Percentiles rank a stretch among this genome's conserved stretches.
Evolutionary conservation across 805 yeast genomes (phyloP).

Genomic region (Pichia cephalocereana): DNA sequence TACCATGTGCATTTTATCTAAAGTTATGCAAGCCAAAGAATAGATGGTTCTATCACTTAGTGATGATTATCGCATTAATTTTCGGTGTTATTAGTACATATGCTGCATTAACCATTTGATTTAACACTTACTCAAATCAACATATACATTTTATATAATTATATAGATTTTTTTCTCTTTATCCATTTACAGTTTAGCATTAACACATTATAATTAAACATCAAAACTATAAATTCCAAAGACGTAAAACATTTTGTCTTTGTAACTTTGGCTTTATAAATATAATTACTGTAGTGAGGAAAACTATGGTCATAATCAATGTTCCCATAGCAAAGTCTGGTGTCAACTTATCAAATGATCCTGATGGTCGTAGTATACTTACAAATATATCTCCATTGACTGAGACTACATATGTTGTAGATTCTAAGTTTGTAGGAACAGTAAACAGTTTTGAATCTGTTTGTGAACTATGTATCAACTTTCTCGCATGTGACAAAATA

Average conservation of each 20-base stretch:
- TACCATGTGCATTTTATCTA: constrained; percentile 72
- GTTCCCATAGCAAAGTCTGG: constrained; percentile 57
- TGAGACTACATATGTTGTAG: constrained; percentile 65
- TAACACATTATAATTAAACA: too few relatives aligned
- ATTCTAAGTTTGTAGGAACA: constrained; percentile 63
- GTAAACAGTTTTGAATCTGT: constrained; percentile 29
- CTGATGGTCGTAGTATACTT: constrained; percentile 70
- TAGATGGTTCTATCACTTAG: constrained; percentile 33
- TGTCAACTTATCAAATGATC: constrained; percentile 70
- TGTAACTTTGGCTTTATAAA: constrained; percentile 50
- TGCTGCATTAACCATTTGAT: constrained; percentile 31
- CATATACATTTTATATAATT: too few relatives aligned
- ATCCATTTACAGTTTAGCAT: too few relatives aligned
- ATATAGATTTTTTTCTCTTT: too few relatives aligned
- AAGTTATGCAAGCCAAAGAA: constrained; percentile 42
- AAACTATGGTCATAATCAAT: constrained; percentile 49
- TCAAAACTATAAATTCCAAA: constrained; percentile 31
- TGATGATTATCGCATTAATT: constrained; percentile 38
- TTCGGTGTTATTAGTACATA: constrained; percentile 54
- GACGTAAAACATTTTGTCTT: constrained; percentile 40
- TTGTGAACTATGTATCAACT: constrained; percentile 20
- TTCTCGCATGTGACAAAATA: constrained; percentile 44
- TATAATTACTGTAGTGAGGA: constrained; percentile 37
- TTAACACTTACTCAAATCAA: too few relatives aligned
- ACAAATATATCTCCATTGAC: constrained; percentile 69